phyloP scores from a whole-genome alignment of 768 basidiomycete species.

The Russula virescens region DNA sequence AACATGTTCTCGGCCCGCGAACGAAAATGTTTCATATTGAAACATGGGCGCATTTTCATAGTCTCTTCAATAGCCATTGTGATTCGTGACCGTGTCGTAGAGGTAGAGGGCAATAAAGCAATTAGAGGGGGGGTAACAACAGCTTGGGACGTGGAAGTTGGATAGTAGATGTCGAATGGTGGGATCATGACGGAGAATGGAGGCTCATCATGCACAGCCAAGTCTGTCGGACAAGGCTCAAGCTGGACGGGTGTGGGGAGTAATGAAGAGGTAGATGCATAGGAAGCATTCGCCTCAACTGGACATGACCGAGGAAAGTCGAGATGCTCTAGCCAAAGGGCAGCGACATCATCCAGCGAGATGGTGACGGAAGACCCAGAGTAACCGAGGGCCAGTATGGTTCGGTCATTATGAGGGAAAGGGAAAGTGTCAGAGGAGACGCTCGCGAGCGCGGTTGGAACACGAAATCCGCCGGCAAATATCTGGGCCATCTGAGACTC shows the following conservation, averaged over 20 bases:
- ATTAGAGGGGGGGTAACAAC: constrained; percentile 38
- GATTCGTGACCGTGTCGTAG: constrained; percentile 35
- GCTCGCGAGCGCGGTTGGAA: constrained; percentile 4
- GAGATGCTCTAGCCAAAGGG: constrained; percentile 58
- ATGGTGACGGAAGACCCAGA: constrained; percentile 47
- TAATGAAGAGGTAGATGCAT: constrained; percentile 13
- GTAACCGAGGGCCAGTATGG: constrained; percentile 35
- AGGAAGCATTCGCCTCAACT: constrained; percentile 21
- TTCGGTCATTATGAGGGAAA: constrained; percentile 34
- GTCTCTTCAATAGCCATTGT: constrained; percentile 38
- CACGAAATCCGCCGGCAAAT: constrained; percentile 26
- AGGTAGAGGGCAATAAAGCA: constrained; percentile 37
- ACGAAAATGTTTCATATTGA: constrained; percentile 45
- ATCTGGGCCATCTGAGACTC: constrained; percentile 53
- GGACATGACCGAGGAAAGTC: constrained; percentile 29
- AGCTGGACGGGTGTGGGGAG: constrained; percentile 22
- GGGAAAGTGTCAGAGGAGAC: constrained; percentile 20
- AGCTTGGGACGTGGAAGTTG: constrained; percentile 25
- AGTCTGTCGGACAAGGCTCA: constrained; percentile 15
- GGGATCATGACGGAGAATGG: constrained; percentile 22
- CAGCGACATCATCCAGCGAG: constrained; percentile 50
- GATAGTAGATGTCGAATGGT: constrained; percentile 20
- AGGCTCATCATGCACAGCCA: constrained; percentile 24
- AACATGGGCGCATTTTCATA: constrained; percentile 44
- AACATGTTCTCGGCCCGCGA: constrained; percentile 42